These are phyloP conservation scores for Rusavskia elegans DNA, from an alignment of 495 filamentous ascomycete species.

Conservation along the genomic window DNA sequence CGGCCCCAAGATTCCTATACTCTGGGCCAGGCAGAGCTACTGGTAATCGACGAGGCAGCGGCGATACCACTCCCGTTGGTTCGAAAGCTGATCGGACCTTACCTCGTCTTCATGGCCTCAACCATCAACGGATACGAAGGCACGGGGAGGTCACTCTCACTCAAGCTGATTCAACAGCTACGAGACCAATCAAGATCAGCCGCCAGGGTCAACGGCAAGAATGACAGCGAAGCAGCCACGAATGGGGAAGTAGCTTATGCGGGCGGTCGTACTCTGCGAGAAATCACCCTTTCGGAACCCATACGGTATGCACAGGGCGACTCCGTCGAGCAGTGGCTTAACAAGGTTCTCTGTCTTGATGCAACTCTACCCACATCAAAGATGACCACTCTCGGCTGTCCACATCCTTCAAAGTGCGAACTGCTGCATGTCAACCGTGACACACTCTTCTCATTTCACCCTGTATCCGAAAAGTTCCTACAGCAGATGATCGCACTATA, in stretches of 20 bases:
- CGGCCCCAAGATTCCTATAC: constrained; percentile 91
- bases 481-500: constrained; percentile 97
- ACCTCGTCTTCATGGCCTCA: constrained; percentile 97
- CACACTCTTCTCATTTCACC: constrained; percentile 95
- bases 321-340: constrained; percentile 89
- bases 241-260: constrained; percentile 39
- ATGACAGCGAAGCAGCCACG: constrained; percentile 51
- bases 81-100: constrained; percentile 90
- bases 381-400: constrained; percentile 61
- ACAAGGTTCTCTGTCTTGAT: constrained; percentile 84
- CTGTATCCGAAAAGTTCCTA: constrained; percentile 91
- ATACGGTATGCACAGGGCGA: constrained; percentile 91
- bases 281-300: constrained; percentile 83
- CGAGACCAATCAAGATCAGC: constrained; percentile 71
- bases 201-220: constrained; percentile 52
- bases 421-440: constrained; percentile 90
- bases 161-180: constrained; percentile 95
- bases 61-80: constrained; percentile 91
- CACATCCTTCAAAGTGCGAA: constrained; percentile 80
- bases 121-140: constrained; percentile 99
- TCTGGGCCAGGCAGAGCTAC: constrained; percentile 83
- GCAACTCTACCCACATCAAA: constrained; percentile 70
- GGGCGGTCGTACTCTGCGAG: constrained; percentile 66
- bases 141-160: constrained; percentile 81
- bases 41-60: constrained; percentile 96